Conservation (phyloP, 352 stramenopile genomes). For the Phytophthora tentaculata region DNA sequence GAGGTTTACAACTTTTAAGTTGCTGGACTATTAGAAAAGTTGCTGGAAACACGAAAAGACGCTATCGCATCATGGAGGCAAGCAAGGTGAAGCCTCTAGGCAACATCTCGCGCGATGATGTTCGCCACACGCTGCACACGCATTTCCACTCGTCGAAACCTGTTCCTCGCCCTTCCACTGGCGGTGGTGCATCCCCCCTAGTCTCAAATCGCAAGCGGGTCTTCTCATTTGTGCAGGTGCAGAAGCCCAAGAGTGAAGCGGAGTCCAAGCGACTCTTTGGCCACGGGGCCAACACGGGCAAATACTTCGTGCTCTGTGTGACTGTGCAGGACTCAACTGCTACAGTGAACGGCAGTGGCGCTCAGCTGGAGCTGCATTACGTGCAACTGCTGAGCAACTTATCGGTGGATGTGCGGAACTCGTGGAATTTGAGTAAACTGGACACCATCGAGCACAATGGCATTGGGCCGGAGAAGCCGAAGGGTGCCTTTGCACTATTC, state of each 20-base stretch:
- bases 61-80: constrained; percentile 20
- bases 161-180: constrained; percentile 30
- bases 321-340: constrained; percentile 51
- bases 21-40: too few relatives aligned
- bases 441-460: constrained; percentile 70
- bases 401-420: constrained; percentile 66
- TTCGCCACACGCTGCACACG: constrained; percentile 70
- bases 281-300: constrained; percentile 35
- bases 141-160: constrained; percentile 55
- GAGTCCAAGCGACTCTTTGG: constrained; percentile 66
- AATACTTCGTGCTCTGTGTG: constrained; percentile 76
- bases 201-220: constrained; percentile 44
- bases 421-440: constrained; percentile 62
- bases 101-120: constrained; percentile 61
- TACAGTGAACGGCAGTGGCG: background rate
- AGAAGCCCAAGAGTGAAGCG: constrained; percentile 65
- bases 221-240: constrained; percentile 68
- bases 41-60: too few relatives aligned
- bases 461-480: constrained; percentile 53
- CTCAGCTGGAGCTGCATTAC: constrained; percentile 59
- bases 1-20: too few relatives aligned
- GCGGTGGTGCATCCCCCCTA: background rate
- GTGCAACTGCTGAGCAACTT: constrained; percentile 71
- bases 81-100: constrained; percentile 38
- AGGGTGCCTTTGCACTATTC: constrained; percentile 60